Base-by-base conservation (phyloP, 2,329 filamentous ascomycete genomes). In the Beauveria sp. region DNA sequence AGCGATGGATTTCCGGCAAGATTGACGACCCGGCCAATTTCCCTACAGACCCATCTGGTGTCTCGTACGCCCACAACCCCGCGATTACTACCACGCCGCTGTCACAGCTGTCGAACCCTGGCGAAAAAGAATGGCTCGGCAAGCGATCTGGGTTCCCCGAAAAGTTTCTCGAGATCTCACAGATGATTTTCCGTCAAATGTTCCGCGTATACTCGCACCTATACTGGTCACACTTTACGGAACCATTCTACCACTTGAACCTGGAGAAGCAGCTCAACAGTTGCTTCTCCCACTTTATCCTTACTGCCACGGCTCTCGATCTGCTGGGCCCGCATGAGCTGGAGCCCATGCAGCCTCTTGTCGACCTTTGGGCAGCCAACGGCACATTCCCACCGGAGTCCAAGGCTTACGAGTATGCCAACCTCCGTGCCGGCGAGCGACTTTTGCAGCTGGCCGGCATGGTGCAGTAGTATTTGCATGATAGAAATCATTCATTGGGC, bases 131-230 rank as follows among this genome's bases (percentile, higher is more conserved):
- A 64, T 98, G 92, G 90, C 83, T 96, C 62, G 95, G 95, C 70
- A 96, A 96, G 78, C 85, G 90, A 52, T 95, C 90, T 64, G 93
- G 93, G 4, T 99, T 99, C 75, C 95, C 95, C 2, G 86, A 89
- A 66, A 90, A 91, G 67, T 98, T 97, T 74, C 82, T 93, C 68
- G 86, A 88, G 64, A 92, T 96, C 68, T 95, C 93, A 80, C 92
- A 96, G 79, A 88, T 88, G 66, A 95, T 97, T 70, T 93, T 97
- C 79, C 89, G 93, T 69, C 95, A 97, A 77, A 98, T 99, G 89
- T 98, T 99, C 82, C 90, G 95, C 63, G 93, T 97, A 68, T 99
- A 99, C 72, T 89, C 95, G 53, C 95, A 99, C 76, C 86, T 99
- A 64, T 99, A 99, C 80, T 97, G 96, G 84, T 91, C 93, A 62